Conservation (phyloP, 768 basidiomycete genomes). For the Cyclocybe aegerita region DNA sequence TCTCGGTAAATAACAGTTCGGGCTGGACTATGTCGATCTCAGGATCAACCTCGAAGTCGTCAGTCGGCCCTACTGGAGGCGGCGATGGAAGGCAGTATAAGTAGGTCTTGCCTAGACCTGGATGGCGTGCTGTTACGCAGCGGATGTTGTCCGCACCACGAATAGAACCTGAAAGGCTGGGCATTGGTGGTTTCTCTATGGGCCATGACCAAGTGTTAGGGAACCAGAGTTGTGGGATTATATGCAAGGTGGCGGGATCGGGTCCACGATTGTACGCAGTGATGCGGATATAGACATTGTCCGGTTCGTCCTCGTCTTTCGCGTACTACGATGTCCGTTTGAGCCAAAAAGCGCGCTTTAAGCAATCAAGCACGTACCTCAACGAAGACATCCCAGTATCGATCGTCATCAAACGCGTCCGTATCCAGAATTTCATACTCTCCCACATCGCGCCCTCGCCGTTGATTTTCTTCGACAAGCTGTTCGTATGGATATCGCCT, state of each 20-base stretch:
- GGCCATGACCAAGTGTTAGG: constrained; percentile 99
- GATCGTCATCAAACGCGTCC: constrained; percentile 85
- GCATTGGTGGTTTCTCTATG: constrained; percentile 62
- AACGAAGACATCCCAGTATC: constrained; percentile 98
- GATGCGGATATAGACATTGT: constrained; percentile 89
- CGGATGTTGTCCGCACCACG: constrained; percentile 49
- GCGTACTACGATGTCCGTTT: constrained; percentile 66
- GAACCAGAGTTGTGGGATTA: constrained; percentile 96
- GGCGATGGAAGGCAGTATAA: constrained; percentile 92
- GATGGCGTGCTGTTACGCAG: constrained; percentile 72
- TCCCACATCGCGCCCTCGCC: constrained; percentile 78
- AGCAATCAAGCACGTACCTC: constrained; percentile 58
- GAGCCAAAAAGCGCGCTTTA: background rate
- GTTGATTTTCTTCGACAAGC: constrained; percentile 81
- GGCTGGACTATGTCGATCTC: constrained; percentile 75
- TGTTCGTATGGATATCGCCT: constrained; percentile 91
- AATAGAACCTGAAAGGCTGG: constrained; percentile 55
- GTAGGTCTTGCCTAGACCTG: constrained; percentile 70
- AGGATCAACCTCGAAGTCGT: constrained; percentile 60
- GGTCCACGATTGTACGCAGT: constrained; percentile 97
- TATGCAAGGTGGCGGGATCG: constrained; percentile 89
- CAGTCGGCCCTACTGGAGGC: constrained; percentile 78
- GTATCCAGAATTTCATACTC: constrained; percentile 96
- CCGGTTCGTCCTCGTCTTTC: constrained; percentile 90
- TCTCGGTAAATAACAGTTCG: constrained; percentile 91